Conservation (phyloP, 257 asterid species). For the Sherardia arvensis region DNA sequence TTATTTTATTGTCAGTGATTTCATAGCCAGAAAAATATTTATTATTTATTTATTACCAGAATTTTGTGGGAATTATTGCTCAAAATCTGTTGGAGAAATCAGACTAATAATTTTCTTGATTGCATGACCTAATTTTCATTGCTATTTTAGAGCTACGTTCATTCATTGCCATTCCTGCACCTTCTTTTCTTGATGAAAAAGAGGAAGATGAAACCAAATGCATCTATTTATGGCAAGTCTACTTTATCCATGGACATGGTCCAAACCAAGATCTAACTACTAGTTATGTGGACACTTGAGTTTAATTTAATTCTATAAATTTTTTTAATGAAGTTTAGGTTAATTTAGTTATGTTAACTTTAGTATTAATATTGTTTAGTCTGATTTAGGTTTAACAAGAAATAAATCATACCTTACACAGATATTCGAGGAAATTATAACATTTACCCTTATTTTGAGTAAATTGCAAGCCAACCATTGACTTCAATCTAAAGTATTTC, state of each 20-base stretch:
- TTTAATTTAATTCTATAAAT: too few relatives aligned
- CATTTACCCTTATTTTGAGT: too few relatives aligned
- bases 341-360: too few relatives aligned
- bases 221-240: not conserved
- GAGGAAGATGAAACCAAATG: not conserved
- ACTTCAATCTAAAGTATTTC: too few relatives aligned
- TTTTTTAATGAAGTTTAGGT: too few relatives aligned
- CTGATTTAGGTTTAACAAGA: too few relatives aligned
- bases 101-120: not conserved
- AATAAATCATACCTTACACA: too few relatives aligned
- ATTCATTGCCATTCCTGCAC: not conserved
- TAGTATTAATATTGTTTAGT: too few relatives aligned
- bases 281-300: not conserved
- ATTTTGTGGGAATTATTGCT: not conserved
- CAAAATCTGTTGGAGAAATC: not conserved
- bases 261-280: not conserved
- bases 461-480: too few relatives aligned
- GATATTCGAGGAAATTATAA: too few relatives aligned
- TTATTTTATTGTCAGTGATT: not conserved
- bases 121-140: not conserved
- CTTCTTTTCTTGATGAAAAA: not conserved
- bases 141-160: not conserved
- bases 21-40: not conserved
- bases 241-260: not conserved
- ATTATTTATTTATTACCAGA: not conserved